Evolutionary conservation across 1,284 basidiomycete species (phyloP).

Genomic region (Cryptococcus maquisensis): DNA sequence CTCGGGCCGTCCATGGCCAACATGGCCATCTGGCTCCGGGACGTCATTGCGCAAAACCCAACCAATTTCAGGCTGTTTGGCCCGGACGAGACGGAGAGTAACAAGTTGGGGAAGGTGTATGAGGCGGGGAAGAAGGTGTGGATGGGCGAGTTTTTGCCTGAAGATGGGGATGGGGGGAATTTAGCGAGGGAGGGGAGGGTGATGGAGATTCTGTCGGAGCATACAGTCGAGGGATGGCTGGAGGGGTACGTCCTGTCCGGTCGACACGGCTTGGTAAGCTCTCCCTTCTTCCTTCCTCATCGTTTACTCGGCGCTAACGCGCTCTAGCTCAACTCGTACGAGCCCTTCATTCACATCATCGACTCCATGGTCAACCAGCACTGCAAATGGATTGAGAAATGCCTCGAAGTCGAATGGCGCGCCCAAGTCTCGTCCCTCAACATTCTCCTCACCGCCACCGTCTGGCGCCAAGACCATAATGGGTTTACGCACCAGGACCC

Average conservation of each 20-base stretch:
- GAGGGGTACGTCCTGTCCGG: conserved; percentile 69
- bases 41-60: conserved; percentile 64
- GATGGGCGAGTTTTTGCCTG: conserved; percentile 30
- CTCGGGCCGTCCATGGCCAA: conserved; percentile 23
- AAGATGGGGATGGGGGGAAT: conserved; percentile 34
- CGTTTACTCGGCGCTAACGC: not conserved
- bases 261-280: conserved; percentile 59
- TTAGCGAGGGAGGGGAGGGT: conserved; percentile 58
- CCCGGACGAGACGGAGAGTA: conserved; percentile 71
- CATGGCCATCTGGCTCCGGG: conserved; percentile 30
- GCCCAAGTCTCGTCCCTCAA: conserved; percentile 71
- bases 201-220: conserved; percentile 80
- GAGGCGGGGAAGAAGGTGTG: conserved; percentile 48
- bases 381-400: conserved; percentile 77
- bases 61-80: conserved; percentile 75
- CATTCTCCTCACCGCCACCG: conserved; percentile 52
- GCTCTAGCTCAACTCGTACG: conserved; percentile 69
- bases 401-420: conserved; percentile 68
- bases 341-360: conserved; percentile 63
- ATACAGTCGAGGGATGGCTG: conserved; percentile 79
- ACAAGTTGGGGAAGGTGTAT: conserved; percentile 78
- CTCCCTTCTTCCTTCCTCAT: not conserved
- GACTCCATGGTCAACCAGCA: conserved; percentile 56
- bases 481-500: conserved; percentile 79
- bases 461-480: conserved; percentile 63